phyloP scores from a whole-genome alignment of 2,329 filamentous ascomycete species.

The Capronia epimyces region DNA sequence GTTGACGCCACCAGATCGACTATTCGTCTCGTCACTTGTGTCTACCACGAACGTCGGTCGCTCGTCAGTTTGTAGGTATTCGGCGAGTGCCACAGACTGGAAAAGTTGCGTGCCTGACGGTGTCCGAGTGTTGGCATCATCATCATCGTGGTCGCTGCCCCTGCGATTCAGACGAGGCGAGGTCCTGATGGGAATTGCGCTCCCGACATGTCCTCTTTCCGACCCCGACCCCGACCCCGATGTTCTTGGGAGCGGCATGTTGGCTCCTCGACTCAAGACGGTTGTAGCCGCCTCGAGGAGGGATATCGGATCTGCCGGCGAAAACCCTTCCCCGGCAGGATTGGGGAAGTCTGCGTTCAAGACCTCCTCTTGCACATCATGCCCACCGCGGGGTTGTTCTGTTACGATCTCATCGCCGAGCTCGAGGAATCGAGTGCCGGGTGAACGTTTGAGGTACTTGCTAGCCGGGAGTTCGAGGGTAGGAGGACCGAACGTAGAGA shows the following conservation, averaged over 20 bases:
- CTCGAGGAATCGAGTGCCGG: background rate
- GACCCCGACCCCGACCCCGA: background rate
- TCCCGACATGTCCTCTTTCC: slow-evolving; percentile 1
- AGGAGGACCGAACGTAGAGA: slow-evolving; percentile 6
- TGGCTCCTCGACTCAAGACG: slow-evolving; percentile 4
- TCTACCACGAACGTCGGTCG: slow-evolving; percentile 73
- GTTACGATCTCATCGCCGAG: slow-evolving; percentile 4
- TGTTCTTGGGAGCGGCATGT: slow-evolving; percentile 6
- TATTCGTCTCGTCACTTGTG: slow-evolving; percentile 54
- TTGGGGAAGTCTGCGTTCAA: background rate
- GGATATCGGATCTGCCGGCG: slow-evolving; percentile 3
- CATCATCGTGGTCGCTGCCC: slow-evolving; percentile 33
- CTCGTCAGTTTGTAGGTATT: slow-evolving; percentile 70
- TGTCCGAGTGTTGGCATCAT: slow-evolving; percentile 46
- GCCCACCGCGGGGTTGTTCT: slow-evolving; percentile 2
- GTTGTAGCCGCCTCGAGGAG: slow-evolving; percentile 15
- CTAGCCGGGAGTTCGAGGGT: slow-evolving; percentile 1
- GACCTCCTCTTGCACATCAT: slow-evolving; percentile 15
- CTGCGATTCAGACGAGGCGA: slow-evolving; percentile 3
- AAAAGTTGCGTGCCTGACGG: slow-evolving; percentile 53
- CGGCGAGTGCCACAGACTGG: slow-evolving; percentile 61
- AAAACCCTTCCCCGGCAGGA: background rate
- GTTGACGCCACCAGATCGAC: slow-evolving; percentile 50
- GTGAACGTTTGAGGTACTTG: slow-evolving; percentile 15
- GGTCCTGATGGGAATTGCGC: slow-evolving; percentile 15